Evolutionary conservation across 2,329 filamentous ascomycete genomes (phyloP).

Genomic region (Xylariaceae sp.): DNA sequence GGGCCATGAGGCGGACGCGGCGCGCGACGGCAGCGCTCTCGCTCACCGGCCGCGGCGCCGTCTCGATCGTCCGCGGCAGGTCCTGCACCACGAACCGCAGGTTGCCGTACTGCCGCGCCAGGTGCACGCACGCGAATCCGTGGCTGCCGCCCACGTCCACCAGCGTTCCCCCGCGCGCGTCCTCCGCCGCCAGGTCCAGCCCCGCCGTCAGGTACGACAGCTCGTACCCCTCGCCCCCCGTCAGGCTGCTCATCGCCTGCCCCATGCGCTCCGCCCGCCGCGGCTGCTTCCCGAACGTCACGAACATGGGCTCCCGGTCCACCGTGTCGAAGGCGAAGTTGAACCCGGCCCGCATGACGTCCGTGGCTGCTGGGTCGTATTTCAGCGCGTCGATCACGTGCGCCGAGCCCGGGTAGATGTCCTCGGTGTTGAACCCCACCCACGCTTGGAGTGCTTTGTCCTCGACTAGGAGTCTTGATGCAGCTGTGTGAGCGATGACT

Average conservation of each 20-base stretch:
- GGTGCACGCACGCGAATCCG: slow-evolving; percentile 58
- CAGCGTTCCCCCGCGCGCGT: slow-evolving; percentile 49
- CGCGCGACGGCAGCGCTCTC: slow-evolving; percentile 1
- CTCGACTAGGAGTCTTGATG: slow-evolving; percentile 53
- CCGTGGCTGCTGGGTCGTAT: slow-evolving; percentile 50
- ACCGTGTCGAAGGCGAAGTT: slow-evolving; percentile 54
- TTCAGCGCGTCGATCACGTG: slow-evolving; percentile 50
- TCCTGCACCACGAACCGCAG: slow-evolving; percentile 61
- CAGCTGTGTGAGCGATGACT: slow-evolving; percentile 57
- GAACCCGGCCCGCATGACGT: slow-evolving; percentile 53
- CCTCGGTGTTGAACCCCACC: slow-evolving; percentile 58
- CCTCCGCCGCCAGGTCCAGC: slow-evolving; percentile 55
- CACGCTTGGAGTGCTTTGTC: slow-evolving; percentile 54
- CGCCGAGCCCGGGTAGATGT: slow-evolving; percentile 53
- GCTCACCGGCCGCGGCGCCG: slow-evolving; percentile 48
- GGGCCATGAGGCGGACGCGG: slow-evolving; percentile 36
- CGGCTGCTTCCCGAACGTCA: slow-evolving; percentile 52
- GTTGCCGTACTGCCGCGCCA: slow-evolving; percentile 53
- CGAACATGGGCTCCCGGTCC: slow-evolving; percentile 57
- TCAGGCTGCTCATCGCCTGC: slow-evolving; percentile 57
- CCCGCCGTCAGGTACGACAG: slow-evolving; percentile 54
- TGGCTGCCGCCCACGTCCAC: slow-evolving; percentile 63
- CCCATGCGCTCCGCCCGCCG: slow-evolving; percentile 55
- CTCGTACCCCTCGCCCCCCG: slow-evolving; percentile 59
- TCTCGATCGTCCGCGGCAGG: slow-evolving; percentile 50